These are phyloP conservation scores for Seiridium unicorne DNA, from an alignment of 2,329 filamentous ascomycete species.

Conservation along the genomic window DNA sequence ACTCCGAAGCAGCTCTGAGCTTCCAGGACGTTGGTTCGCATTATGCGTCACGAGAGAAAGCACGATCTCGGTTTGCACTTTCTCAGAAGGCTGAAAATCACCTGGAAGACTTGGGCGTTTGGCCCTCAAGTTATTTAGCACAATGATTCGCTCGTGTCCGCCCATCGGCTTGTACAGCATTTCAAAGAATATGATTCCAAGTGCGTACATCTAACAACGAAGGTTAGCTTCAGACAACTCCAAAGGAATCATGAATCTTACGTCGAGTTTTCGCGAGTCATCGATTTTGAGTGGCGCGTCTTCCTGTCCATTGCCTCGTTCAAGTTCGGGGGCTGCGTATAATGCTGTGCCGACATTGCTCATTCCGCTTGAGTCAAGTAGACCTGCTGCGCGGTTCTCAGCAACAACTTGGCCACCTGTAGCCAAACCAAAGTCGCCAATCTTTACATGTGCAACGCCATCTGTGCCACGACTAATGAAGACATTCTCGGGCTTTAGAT, in stretches of 20 bases:
- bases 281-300: conserved; percentile 4
- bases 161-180: conserved; percentile 75
- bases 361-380: conserved; percentile 58
- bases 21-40: conserved; percentile 79
- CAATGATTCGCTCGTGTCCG: conserved; percentile 62
- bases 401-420: conserved; percentile 78
- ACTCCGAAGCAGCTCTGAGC: conserved; percentile 77
- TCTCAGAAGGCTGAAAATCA: conserved; percentile 68
- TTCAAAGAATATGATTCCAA: conserved; percentile 97
- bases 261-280: conserved; percentile 87
- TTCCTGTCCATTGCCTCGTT: conserved; percentile 5
- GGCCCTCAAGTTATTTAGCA: conserved; percentile 67
- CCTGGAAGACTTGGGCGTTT: conserved; percentile 67
- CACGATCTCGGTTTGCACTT: conserved; percentile 77
- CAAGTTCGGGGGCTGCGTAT: conserved; percentile 89
- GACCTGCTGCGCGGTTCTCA: conserved; percentile 47
- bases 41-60: conserved; percentile 77
- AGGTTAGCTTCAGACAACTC: conserved; percentile 4
- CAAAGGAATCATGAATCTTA: conserved; percentile 37
- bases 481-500: conserved; percentile 95
- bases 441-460: conserved; percentile 83
- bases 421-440: conserved; percentile 93
- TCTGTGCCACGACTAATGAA: conserved; percentile 75
- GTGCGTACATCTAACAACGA: conserved; percentile 77
- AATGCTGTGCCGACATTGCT: conserved; percentile 74